phyloP scores from a whole-genome alignment of 2,329 filamentous ascomycete genomes.

The Cordyceps cicadae region DNA sequence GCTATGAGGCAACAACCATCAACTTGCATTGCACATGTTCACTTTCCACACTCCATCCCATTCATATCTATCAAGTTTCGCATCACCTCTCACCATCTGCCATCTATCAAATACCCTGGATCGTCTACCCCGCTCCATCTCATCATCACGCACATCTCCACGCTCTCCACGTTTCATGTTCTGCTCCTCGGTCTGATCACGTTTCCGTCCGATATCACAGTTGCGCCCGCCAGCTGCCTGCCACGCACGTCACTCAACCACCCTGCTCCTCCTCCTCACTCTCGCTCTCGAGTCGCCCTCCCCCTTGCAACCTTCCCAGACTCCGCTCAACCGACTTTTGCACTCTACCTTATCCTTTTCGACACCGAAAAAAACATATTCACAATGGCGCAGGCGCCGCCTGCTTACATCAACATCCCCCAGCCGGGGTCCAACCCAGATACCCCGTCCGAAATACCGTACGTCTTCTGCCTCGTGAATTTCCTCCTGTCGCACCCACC shows the following conservation, averaged over 20 bases:
- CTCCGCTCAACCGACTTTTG: background rate
- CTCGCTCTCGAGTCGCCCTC: slow-evolving; percentile 1
- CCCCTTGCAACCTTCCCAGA: background rate
- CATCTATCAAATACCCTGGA: too few species aligned
- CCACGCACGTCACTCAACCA: too few species aligned
- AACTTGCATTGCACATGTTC: too few species aligned
- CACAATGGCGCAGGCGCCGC: slow-evolving; percentile 36
- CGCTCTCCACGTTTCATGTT: background rate
- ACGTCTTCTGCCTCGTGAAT: slow-evolving; percentile 32
- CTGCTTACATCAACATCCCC: slow-evolving; percentile 75
- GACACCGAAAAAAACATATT: slow-evolving; percentile 6
- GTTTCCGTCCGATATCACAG: background rate
- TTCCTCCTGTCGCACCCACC: background rate
- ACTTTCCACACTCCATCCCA: too few species aligned
- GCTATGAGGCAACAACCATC: too few species aligned
- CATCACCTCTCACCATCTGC: too few species aligned
- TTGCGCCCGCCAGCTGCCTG: background rate
- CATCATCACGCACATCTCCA: too few species aligned
- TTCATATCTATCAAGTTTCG: too few species aligned
- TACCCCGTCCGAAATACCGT: slow-evolving; percentile 87
- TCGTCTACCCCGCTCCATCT: too few species aligned
- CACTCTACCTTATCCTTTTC: background rate
- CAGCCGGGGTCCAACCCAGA: slow-evolving; percentile 74
- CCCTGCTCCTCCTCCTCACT: background rate
- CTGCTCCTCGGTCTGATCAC: background rate